A percentile compares a stretch with the other conserved stretches of the same genome.
Evolutionary conservation across 2,329 filamentous ascomycete species (phyloP).

Genomic region (Fusarium pilosicola): DNA sequence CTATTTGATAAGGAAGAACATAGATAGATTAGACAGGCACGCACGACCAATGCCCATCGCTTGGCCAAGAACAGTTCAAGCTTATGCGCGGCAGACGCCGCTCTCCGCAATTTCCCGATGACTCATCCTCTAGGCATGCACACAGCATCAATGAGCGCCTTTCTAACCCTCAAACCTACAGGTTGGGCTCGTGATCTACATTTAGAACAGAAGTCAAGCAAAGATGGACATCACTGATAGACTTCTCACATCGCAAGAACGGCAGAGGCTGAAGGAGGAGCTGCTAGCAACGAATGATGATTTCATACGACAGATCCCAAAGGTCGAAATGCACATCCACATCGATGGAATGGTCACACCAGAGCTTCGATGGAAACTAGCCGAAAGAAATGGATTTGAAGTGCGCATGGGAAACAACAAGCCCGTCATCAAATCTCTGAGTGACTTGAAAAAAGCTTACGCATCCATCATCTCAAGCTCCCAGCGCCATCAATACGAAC

Average conservation of each 20-base stretch:
- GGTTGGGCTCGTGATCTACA: not conserved
- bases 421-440: not conserved
- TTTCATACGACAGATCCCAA: not conserved
- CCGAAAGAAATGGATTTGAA: not conserved
- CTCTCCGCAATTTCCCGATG: not conserved
- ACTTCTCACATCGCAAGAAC: not conserved
- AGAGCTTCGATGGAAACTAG: not conserved
- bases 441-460: not conserved
- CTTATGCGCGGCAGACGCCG: not conserved
- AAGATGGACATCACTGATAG: not conserved
- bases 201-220: rapidly evolving
- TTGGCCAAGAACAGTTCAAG: not conserved
- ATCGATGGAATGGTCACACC: not conserved
- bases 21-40: not conserved
- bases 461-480: not conserved
- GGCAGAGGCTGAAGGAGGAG: not conserved
- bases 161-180: no score
- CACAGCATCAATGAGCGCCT: not conserved
- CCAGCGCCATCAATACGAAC: not conserved
- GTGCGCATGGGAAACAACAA: not conserved
- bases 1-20: rapidly evolving
- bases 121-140: not conserved
- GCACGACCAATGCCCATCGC: rapidly evolving
- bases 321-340: not conserved
- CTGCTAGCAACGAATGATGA: not conserved